phyloP scores from a whole-genome alignment of 805 yeast genomes.

The Yamadazyma tumulicola region DNA sequence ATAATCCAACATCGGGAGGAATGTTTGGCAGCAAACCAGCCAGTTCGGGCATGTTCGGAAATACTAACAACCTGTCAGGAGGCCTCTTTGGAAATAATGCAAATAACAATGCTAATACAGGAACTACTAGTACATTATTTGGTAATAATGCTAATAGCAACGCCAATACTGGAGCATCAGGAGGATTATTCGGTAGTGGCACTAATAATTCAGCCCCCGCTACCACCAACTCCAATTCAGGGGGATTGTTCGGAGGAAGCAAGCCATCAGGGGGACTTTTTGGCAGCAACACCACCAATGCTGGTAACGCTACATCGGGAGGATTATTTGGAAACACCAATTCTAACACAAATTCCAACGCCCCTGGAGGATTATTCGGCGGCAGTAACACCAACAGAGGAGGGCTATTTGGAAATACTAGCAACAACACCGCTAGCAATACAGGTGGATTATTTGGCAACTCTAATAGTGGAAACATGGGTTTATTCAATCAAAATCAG shows the following conservation, averaged over 20 bases:
- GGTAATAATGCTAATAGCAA: slow-evolving; percentile 12
- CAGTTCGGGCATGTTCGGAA: slow-evolving; percentile 19
- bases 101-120: slow-evolving; percentile 12
- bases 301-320: slow-evolving; percentile 7
- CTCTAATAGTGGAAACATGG: not conserved
- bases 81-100: slow-evolving; percentile 2
- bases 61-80: not conserved
- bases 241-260: slow-evolving; percentile 22
- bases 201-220: too few relatives aligned
- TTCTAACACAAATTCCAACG: slow-evolving; percentile 2
- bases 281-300: slow-evolving; percentile 11
- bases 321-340: slow-evolving; percentile 13
- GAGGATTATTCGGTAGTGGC: slow-evolving; percentile 27
- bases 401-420: slow-evolving; percentile 24
- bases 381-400: slow-evolving; percentile 12
- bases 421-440: slow-evolving; percentile 7
- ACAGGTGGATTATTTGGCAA: slow-evolving; percentile 17
- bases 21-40: slow-evolving; percentile 9
- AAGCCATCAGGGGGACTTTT: slow-evolving; percentile 27
- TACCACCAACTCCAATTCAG: slow-evolving; percentile 12
- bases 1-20: slow-evolving; percentile 12
- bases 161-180: slow-evolving; percentile 9
- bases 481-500: too few relatives aligned
- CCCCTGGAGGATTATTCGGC: slow-evolving; percentile 12
- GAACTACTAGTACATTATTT: slow-evolving; percentile 16